Conservation (phyloP, 345 rosid species). For the Citrus glauca region DNA sequence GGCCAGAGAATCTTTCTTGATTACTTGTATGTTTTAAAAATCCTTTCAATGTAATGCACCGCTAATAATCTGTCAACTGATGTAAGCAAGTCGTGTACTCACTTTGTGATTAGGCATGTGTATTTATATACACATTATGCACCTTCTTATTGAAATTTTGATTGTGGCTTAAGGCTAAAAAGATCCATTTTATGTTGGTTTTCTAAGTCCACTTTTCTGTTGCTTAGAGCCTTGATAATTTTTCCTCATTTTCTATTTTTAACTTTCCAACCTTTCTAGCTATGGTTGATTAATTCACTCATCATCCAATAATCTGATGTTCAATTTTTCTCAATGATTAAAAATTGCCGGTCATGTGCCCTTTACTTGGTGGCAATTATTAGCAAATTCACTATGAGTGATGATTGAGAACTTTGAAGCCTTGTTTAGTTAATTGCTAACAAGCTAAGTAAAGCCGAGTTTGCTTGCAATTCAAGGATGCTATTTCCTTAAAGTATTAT, state of each 20-base stretch:
- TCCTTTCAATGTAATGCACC: neutral
- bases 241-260: neutral
- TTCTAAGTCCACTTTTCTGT: neutral
- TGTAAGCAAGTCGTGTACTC: neutral
- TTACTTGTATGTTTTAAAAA: neutral
- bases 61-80: neutral
- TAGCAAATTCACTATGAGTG: neutral
- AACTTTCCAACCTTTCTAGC: neutral
- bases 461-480: neutral
- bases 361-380: neutral
- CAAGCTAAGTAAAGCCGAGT: neutral
- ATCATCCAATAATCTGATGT: neutral
- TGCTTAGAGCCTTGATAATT: neutral
- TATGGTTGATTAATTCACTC: neutral
- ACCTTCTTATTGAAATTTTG: neutral
- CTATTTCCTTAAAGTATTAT: neutral
- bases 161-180: neutral
- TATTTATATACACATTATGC: neutral
- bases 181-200: neutral
- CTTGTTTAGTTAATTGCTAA: neutral
- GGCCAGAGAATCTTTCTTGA: slow-evolving; percentile 2
- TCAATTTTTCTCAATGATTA: neutral
- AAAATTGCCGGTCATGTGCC: neutral
- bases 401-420: neutral
- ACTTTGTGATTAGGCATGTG: neutral